Base-by-base conservation (phyloP, 176 grass and related monocot species). In the Thinopyrum elongatum region DNA sequence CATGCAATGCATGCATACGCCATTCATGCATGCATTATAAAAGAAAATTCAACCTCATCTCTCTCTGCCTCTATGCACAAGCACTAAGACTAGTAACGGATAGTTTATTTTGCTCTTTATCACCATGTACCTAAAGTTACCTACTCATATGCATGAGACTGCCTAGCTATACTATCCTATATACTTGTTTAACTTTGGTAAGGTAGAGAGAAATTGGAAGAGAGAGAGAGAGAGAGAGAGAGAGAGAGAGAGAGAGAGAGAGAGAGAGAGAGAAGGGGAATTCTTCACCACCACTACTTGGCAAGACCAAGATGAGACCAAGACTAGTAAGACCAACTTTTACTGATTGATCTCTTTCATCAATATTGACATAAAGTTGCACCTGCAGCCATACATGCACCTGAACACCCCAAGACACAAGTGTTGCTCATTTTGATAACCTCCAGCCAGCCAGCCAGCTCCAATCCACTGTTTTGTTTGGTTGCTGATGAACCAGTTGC, bases 291-390 rank as follows among this genome's bases (percentile, higher is more conserved):
- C 82, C 71, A 88, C 70, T 58, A 85, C 62, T 74, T 58, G 42
- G 74, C 85, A 67, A 74, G 82, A 76, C 64, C n/a, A 65, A 73
- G 51, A 88, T 76, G 76, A 46, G 70, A 33, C 82, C 59, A 73
- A 73, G 44, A 57, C 81, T 91, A 80, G 76, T 57, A 84, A 84
- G 76, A 60, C 69, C 78, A 84, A 39, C 89, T 91, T 91, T 91
- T 58, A 84, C 85, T 91, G 89, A 84, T 88, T 85, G 82, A 81
- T 91, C 85, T 84, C 77, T 91, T 87, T 91, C 81, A 85, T 88
- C 81, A 85, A 85, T 62, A 91, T 81, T 82, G 89, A 88, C 85
- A 88, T 91, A 91, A 91, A 91, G 81, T 88, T 84, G 85, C 61
- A 77, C 77, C 81, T 76, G 72, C 79, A 74, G 38, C 36, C 6